These are phyloP conservation scores for Colletotrichum noveboracense DNA, from an alignment of 2,329 filamentous ascomycete genomes.

Conservation along the genomic window DNA sequence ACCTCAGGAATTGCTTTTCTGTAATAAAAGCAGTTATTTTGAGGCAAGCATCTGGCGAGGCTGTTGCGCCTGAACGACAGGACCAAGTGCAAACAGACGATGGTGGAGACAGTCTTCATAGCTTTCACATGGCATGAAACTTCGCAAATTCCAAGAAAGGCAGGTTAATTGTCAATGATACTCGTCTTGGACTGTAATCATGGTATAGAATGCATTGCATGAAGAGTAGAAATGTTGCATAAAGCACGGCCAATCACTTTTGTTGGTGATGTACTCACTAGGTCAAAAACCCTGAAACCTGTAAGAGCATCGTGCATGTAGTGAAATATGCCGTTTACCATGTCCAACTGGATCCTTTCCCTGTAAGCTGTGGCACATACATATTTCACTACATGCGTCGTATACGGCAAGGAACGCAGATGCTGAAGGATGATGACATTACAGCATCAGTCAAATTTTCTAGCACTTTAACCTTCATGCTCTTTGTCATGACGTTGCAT, in stretches of 20 bases:
- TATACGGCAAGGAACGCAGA: background rate
- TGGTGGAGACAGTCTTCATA: background rate
- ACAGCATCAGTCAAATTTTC: background rate
- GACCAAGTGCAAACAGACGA: background rate
- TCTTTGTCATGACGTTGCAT: rapidly evolving
- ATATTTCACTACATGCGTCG: background rate
- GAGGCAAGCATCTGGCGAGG: background rate
- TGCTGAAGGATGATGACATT: background rate
- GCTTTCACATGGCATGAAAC: background rate
- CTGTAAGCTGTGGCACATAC: background rate
- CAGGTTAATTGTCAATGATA: rapidly evolving
- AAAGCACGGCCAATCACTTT: rapidly evolving
- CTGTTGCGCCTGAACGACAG: too few species aligned
- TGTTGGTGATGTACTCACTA: background rate
- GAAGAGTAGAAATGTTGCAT: background rate
- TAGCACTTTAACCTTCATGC: background rate
- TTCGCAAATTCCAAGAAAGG: rapidly evolving
- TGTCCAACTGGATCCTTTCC: too few species aligned
- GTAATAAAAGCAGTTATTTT: rapidly evolving
- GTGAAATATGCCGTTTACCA: background rate
- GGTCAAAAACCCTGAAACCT: rapidly evolving
- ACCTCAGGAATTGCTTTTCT: background rate
- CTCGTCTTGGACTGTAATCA: rapidly evolving
- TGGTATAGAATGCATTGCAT: background rate
- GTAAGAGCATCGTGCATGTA: rapidly evolving